Base-by-base conservation (phyloP, 495 filamentous ascomycete species). In the Talaromyces wortmannii region DNA sequence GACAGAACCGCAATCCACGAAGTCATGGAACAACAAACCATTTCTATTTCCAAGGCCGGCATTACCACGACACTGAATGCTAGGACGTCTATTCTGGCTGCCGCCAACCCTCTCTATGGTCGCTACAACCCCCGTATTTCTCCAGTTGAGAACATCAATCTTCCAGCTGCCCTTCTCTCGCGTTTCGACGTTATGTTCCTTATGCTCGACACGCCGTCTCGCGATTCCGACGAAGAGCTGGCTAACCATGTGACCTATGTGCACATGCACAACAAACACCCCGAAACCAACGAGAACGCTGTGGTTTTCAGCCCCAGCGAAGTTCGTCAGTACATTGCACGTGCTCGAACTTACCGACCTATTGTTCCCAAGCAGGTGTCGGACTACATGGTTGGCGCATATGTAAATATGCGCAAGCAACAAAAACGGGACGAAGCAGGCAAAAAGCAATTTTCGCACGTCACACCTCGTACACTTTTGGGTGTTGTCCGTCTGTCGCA, bases 21-120 rank as follows among this genome's bases (percentile, higher is more conserved):
- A 84, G 94, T 98, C 31, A 98, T 98, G 94, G 94, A 98, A 65
- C 94, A 98, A 67, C 94, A 98, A 71, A 98, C 94, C 49, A 98
- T 98, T 55, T 95, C 90, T 53, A 97, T 98, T 60, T 96, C 92
- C 59, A 98, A 98, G 77, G 94, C 94, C 15, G 94, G 94, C 57
- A 98, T 98, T 68, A 94, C 84, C 45, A 98, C 94, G 11, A 92
- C 92, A 0, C 82, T 98, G 40, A 98, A 98, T 63, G 94, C 94
- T 2, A 87, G 94, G 47, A 96, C 94, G 12, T 95, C 94, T 0
- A 97, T 98, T 64, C 82, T 98, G n/a, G 95, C 94, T 2, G 94
- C 94, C 11, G 94, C 94, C 55, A 98, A 98, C 76, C 94, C 94
- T 47, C 81, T 98, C 10, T 98, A 97, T 63, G 94, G 94, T 48